A percentile compares a stretch with the other conserved stretches of the same genome.
Conservation (phyloP, 2,329 filamentous ascomycete species). For the Macrophomina pseudophaseolina region DNA sequence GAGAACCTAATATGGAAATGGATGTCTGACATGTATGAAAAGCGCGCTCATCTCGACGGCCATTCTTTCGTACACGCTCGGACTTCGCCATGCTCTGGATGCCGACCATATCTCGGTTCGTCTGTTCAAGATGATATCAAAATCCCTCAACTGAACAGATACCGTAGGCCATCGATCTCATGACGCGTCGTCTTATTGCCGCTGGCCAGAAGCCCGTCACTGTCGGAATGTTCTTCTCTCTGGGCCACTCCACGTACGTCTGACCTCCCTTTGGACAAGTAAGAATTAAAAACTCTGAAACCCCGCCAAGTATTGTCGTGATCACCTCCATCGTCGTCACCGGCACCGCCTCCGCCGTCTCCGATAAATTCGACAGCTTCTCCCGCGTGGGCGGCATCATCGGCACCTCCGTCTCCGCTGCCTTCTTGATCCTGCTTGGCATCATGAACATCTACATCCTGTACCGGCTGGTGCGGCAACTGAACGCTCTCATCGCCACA, state of each 20-base stretch:
- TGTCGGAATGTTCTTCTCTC: conserved; percentile 91
- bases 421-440: conserved; percentile 81
- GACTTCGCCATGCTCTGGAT: conserved; percentile 92
- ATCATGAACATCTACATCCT: conserved; percentile 86
- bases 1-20: too few species aligned
- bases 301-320: conserved; percentile 69
- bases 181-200: conserved; percentile 87
- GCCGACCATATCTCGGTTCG: conserved; percentile 82
- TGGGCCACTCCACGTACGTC: conserved; percentile 80
- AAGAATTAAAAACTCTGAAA: background rate
- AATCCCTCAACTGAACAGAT: background rate
- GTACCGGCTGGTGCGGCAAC: conserved; percentile 72
- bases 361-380: conserved; percentile 80
- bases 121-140: background rate
- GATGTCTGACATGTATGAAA: conserved; percentile 26
- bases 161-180: conserved; percentile 80
- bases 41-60: conserved; percentile 76
- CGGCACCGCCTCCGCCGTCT: conserved; percentile 83
- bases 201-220: conserved; percentile 85
- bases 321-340: conserved; percentile 91
- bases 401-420: conserved; percentile 83
- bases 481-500: conserved; percentile 64
- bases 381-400: conserved; percentile 83
- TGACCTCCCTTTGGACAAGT: background rate
- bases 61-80: conserved; percentile 84